Base-by-base conservation (phyloP, 352 stramenopile species). In the Globisporangium mamillatum region DNA sequence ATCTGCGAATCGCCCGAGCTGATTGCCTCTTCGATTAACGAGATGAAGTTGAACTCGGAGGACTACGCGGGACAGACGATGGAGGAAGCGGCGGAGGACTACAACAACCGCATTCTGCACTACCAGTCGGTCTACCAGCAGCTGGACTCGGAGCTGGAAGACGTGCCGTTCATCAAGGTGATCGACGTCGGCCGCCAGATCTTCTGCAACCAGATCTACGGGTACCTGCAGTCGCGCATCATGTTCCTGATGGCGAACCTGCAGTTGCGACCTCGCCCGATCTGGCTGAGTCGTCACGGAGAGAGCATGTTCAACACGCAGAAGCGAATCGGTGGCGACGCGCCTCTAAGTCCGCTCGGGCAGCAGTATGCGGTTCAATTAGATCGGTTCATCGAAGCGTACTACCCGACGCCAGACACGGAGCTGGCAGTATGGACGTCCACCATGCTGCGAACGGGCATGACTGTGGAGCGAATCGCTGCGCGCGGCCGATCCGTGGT, bases 271-370 rank as follows among this genome's bases (percentile, higher is more conserved):
- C 93, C 94, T 56, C 89, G 97, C 16, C 94, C 93, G 9, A 99
- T 99, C 75, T 99, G 97, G 84, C 86, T 99, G 50, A 98, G 93
- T 61, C 92, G 97, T 53, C 97, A 99, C 76, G 97, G 97, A 44
- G 95, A 99, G 83, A 98, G 92, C 38, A 94, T 99, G 82, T 99
- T 98, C 85, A 99, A 99, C 75, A 89, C 97, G 60, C 82, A 98
- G 72, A 98, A 98, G 64, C 95, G 97, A 32, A 99, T 99, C 77
- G 97, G 97, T 55, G 97, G 97, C 18, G 97, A 99, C 81, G 86
- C 91, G 22, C 90, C 91, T 25, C 78, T 99, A 7, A 98, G 93
- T 63, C 85, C 90, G 9, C 81, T 92, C 14, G 97, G 97, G 12
- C 72, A 96, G 41, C 84, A 98, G 75, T 99, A 99, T 80, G 95